Evolutionary conservation across 2,329 filamentous ascomycete species (phyloP), one percentile per base, ranked within the genome.

Genomic region (Lasiodiplodia theobromae): DNA sequence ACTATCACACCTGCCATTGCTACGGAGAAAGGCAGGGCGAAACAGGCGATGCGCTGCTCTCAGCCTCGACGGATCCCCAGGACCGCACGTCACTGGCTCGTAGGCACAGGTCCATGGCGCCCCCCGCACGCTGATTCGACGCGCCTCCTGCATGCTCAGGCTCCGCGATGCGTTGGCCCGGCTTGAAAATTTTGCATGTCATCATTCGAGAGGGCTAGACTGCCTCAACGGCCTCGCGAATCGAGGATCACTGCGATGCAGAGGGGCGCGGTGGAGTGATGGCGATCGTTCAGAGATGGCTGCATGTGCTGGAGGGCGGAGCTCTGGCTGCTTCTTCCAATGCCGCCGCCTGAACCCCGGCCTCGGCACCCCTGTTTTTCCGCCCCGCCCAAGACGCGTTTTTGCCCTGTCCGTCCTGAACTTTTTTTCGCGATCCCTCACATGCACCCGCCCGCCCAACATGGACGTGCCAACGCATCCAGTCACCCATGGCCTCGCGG

Each of bases 391-490:
- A 37, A 31, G 63, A 21, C 31, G 49, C 28, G 25, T 49, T 57
- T 66, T 56, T 49, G 63, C 38, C 38, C 38, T 49, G 51, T 38
- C 63, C 51, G 28, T 23, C 31, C 28, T 44, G 25, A 66, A 49
- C 51, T 57, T 67, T 60, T 66, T 57, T 44, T 60, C 40, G 60
- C 60, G 18, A 37, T 64, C 28, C 60, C 60, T 64, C 60, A 23
- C 47, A 52, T 60, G n/a, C 54, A 54, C 23, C 44, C 31, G 28
- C 18, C 52, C 28, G 38, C 54, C 60, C 65, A 60, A 49, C 54
- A 67, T 67, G 65, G 65, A 60, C 6, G 54, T 68, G 66, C 56
- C 66, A 68, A 23, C 66, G 49, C 66, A 63, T 63, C 56, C 44
- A 44, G n/a, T 52, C 44, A 49, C 40, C 58, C 58, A 63, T 53